Evolutionary conservation across 164 flowering plant genomes (phyloP), one percentile per base, ranked within the genome.

Genomic region (Saururus chinensis): DNA sequence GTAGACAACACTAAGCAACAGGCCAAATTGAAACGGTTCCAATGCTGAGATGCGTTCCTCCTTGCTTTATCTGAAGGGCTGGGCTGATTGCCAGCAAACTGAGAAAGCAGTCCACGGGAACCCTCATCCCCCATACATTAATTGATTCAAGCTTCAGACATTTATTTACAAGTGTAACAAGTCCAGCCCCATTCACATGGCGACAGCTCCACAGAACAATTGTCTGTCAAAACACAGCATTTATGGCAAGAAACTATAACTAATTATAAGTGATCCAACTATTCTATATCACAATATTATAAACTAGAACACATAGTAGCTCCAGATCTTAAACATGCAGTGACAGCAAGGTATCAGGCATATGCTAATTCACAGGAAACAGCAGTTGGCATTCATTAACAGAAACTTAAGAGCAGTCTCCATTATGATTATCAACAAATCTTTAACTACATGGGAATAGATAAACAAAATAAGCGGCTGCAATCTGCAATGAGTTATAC

Each of bases 161-260:
- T 56, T 79, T 84, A 60, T 73, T 77, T 62, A 89, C 98, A 37
- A 92, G 82, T 40, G 57, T 64, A 11, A 84, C 61, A 19, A 92
- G 95, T 52, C 98, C 98, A 12, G 55, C 74, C 68, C 81, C 93
- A 0, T 93, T 87, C n/a, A 92, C 88, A 57, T 89, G 98, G 45
- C 95, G 92, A 71, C 98, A 92, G 65, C 96, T 77, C 98, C 96
- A 92, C n/a, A 92, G 74, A 59, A 76, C 80, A 62, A 89, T 79
- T 9, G 79, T 76, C 98, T 88, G 79, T 8, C 1, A 53, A 53
- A 12, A 8, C 8, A 41, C 45, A 41, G 45, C 8, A 41, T 8
- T 41, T 41, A 41, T 41, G 11, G 8, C 49, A 45, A 17, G 13
- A 12, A 17, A 17, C 6, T 30, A n/a, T n/a, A 30, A 30, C 6